phyloP scores from a whole-genome alignment of 495 filamentous ascomycete genomes.

The Trichocladium uniseriatum region DNA sequence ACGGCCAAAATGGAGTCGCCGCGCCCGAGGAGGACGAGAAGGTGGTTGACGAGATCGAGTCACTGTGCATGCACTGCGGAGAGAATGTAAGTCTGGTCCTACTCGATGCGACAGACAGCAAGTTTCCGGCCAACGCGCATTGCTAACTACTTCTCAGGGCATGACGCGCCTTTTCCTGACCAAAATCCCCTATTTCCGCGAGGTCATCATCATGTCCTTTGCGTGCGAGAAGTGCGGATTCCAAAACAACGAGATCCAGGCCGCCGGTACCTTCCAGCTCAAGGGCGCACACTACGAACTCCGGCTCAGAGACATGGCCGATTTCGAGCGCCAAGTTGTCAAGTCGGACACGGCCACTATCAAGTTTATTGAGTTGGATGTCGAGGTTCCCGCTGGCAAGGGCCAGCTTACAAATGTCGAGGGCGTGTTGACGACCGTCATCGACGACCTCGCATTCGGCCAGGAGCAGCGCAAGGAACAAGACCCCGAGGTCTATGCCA shows the following conservation, averaged over 20 bases:
- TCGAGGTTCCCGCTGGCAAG: slow-evolving; percentile 83
- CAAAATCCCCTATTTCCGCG: slow-evolving; percentile 89
- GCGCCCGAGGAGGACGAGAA: slow-evolving; percentile 37
- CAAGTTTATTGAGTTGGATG: slow-evolving; percentile 72
- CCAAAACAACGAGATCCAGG: slow-evolving; percentile 83
- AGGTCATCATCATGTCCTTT: slow-evolving; percentile 96
- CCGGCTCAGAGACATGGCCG: slow-evolving; percentile 54
- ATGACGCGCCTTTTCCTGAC: slow-evolving; percentile 78
- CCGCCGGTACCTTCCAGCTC: slow-evolving; percentile 82
- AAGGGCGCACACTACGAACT: slow-evolving; percentile 74
- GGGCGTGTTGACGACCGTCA: slow-evolving; percentile 65
- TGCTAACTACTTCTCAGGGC: slow-evolving; percentile 46
- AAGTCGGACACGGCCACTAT: slow-evolving; percentile 80
- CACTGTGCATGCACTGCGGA: slow-evolving; percentile 46
- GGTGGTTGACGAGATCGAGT: slow-evolving; percentile 51
- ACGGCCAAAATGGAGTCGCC: slow-evolving; percentile 9
- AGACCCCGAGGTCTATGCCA: slow-evolving; percentile 62
- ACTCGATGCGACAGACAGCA: neutral
- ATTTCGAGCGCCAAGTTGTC: slow-evolving; percentile 78
- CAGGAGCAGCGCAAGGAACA: slow-evolving; percentile 66
- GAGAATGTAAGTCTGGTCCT: slow-evolving; percentile 55
- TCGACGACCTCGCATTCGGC: slow-evolving; percentile 64
- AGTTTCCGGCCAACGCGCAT: neutral
- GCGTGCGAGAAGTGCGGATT: slow-evolving; percentile 80
- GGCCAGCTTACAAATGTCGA: slow-evolving; percentile 89